Base-by-base conservation (phyloP, 306 rosid genomes). In the Medicago truncatula region DNA sequence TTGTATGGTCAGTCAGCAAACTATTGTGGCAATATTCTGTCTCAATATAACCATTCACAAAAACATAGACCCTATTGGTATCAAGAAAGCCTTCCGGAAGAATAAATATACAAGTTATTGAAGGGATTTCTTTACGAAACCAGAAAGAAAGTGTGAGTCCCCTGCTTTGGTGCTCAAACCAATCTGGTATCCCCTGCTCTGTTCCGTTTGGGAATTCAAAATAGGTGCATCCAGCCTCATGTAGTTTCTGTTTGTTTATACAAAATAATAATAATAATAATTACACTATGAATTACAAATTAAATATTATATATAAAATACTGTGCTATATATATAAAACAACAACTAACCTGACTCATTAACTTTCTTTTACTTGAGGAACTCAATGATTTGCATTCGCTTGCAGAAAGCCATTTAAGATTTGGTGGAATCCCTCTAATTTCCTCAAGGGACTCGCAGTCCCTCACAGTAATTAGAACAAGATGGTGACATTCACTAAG, bases 391-490 rank as follows among this genome's bases (percentile, higher is more conserved):
- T 10, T 11, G 34, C 81, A 76, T 9, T 10, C 0, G 0, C 0
- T 0, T 31, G 70, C 78, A 0, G 0, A 1, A 9, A 43, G 9
- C 11, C 0, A 0, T 3, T 4, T 1, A 76, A 23, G 10, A 25
- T 41, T 25, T 53, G 81, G 68, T 0, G 73, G 78, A 71, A 76
- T 25, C 5, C 38, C 81, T 70, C 25, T 28, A 64, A 65, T 65
- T 64, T 82, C 75, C 13, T 0, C 5, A 15, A 76, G 78, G 25
- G 1, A 0, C 6, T n/a, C 0, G 31, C 78, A 71, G 18, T 11
- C 0, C 21, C n/a, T 3, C 25, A 82, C 4, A 0, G 5, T 0
- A 11, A 58, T 16, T 4, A 4, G 0, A 7, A 0, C 0, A 9
- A 64, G 18, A 39, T 10, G 5, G 16, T 3, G 31, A 17, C 25